Evolutionary conservation across 2,329 filamentous ascomycete species (phyloP), one percentile per base, ranked within the genome.

Genomic region (Penicillium polonicum): DNA sequence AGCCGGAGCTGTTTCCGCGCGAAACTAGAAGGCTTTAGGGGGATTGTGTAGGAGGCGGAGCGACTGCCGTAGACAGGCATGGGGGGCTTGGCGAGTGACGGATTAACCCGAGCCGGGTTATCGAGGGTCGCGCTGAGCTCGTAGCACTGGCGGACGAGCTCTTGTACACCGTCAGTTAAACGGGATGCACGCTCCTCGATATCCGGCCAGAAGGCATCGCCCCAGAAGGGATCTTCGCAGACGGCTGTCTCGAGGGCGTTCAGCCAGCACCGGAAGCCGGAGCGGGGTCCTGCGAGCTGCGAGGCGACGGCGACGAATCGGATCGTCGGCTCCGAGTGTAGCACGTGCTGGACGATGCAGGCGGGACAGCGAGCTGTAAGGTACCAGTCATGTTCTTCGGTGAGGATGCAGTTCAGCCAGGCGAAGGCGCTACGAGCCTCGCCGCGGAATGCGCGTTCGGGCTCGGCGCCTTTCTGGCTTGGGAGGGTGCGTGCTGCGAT

Each of bases 381-480:
- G 64, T 82, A 84, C 82, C 83, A 86, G 60, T 85, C 80, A 58
- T 81, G 79, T 61, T 83, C 82, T 51, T 84, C 82, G 12, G 74
- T 75, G 23, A 86, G 69, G 58, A 85, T 84, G 70, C 82, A 85
- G 60, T 85, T 81, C 36, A 86, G 75, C 78, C 82, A 85, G 52
- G 84, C 73, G 65, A 83, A 86, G 1, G 83, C 82, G 58, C 79
- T 79, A 44, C 83, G 79, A 4, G 83, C 83, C 52, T 83, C 80
- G 5, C 82, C 81, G 2, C 79, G 76, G 68, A 84, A 86, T 3
- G 83, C 83, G 42, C 82, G 77, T 65, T 85, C 83, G 5, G 83
- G 77, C 56, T 85, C 83, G 54, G 80, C 76, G 17, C 76, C 74
- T 57, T 78, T 78, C 41, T 71, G 70, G 31, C 76, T 79, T 57